A percentile compares a stretch with the other conserved stretches of the same genome.
Evolutionary conservation across 2,329 filamentous ascomycete genomes (phyloP).

Genomic region (Pseudogymnoascus sp.): DNA sequence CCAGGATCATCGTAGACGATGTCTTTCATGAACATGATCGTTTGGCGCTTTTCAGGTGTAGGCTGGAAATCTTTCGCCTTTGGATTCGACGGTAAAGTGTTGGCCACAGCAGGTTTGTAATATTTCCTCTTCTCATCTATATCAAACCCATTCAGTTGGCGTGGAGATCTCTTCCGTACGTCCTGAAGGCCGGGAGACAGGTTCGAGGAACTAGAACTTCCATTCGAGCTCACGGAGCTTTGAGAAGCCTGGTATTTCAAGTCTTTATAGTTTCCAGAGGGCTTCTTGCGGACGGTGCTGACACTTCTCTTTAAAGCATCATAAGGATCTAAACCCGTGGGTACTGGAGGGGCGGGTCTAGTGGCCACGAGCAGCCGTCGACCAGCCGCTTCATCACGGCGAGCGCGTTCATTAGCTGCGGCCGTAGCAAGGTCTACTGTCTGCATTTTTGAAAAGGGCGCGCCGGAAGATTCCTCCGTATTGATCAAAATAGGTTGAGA

Average conservation of each 20-base stretch:
- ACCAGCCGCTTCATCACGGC: slow-evolving; percentile 22
- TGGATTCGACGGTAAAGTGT: slow-evolving; percentile 11
- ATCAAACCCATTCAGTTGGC: slow-evolving; percentile 19
- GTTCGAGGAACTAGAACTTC: slow-evolving; percentile 26
- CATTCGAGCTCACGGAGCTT: slow-evolving; percentile 16
- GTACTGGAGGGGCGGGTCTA: slow-evolving; percentile 21
- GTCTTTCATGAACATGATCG: slow-evolving; percentile 48
- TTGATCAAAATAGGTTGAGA: slow-evolving; percentile 24
- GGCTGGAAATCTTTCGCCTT: slow-evolving; percentile 9
- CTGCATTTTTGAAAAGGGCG: slow-evolving; percentile 24
- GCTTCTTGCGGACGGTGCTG: slow-evolving; percentile 21
- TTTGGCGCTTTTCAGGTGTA: slow-evolving; percentile 33
- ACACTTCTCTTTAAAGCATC: slow-evolving; percentile 20
- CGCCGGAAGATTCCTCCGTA: slow-evolving; percentile 12
- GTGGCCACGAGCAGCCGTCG: slow-evolving; percentile 21
- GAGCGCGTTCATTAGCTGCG: slow-evolving; percentile 24
- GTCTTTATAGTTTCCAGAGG: slow-evolving; percentile 10
- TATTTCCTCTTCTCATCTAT: slow-evolving; percentile 16
- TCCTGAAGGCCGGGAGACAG: slow-evolving; percentile 28
- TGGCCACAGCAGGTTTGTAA: slow-evolving; percentile 8
- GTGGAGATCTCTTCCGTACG: slow-evolving; percentile 26
- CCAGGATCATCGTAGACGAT: slow-evolving; percentile 48
- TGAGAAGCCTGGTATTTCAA: slow-evolving; percentile 14
- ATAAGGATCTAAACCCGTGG: slow-evolving; percentile 14
- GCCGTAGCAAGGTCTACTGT: slow-evolving; percentile 29